phyloP scores from a whole-genome alignment of 805 yeast species.

The Yarrowia divulgata region DNA sequence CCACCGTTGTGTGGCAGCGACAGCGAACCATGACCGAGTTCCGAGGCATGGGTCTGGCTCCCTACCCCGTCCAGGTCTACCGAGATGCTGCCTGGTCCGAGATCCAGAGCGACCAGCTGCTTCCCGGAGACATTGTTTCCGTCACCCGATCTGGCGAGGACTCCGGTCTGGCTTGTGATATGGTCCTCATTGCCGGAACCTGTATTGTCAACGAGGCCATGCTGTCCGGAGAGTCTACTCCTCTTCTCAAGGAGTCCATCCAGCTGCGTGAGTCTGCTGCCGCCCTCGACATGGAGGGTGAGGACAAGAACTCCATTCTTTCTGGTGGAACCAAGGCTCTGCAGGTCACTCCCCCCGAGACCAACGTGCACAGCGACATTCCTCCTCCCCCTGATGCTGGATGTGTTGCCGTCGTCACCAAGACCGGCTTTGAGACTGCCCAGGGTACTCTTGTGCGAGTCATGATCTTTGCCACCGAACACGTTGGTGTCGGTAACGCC shows the following conservation, averaged over 20 bases:
- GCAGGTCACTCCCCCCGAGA: slow-evolving; percentile 69
- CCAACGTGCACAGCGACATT: slow-evolving; percentile 51
- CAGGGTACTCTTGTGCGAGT: slow-evolving; percentile 97
- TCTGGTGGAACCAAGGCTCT: slow-evolving; percentile 97
- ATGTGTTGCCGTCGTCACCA: slow-evolving; percentile 86
- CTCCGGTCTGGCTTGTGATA: slow-evolving; percentile 92
- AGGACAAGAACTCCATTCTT: slow-evolving; percentile 85
- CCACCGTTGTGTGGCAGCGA: slow-evolving; percentile 94
- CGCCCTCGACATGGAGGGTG: slow-evolving; percentile 72
- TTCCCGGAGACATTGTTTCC: slow-evolving; percentile 91
- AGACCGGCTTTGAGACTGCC: slow-evolving; percentile 98
- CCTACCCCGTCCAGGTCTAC: slow-evolving; percentile 76
- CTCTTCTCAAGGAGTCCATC: slow-evolving; percentile 90
- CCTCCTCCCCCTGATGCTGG: slow-evolving; percentile 88
- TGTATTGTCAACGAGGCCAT: slow-evolving; percentile 98
- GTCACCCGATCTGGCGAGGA: slow-evolving; percentile 89
- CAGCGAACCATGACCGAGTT: slow-evolving; percentile 93
- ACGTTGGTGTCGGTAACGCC: slow-evolving; percentile 93
- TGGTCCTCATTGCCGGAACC: slow-evolving; percentile 83
- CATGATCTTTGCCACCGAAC: slow-evolving; percentile 96
- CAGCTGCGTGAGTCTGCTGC: slow-evolving; percentile 80
- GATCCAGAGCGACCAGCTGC: slow-evolving; percentile 72
- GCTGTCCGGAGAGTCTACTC: slow-evolving; percentile 98
- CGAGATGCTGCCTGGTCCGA: slow-evolving; percentile 75
- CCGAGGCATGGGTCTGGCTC: slow-evolving; percentile 96